Base-by-base conservation (phyloP, 257 asterid genomes). In the Marsdenia floribunda region DNA sequence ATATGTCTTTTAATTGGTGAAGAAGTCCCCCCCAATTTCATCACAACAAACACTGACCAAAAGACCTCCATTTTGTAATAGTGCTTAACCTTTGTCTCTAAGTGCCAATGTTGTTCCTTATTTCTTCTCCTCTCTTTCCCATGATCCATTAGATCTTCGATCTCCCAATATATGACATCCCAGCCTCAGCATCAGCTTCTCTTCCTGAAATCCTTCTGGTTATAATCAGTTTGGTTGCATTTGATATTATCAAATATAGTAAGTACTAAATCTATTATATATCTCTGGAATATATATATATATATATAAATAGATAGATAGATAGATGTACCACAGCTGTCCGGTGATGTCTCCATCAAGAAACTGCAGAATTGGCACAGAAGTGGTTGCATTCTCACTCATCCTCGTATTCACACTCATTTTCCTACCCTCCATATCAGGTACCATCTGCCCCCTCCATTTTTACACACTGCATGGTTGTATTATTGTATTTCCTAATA, bases 261-360 rank as follows among this genome's bases (percentile, higher is more conserved):
- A 29, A 29, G 33, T 29, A 29, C 33, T 29, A 29, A 29, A 1
- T 29, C 33, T 29, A 29, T 29, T 29, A 29, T 29, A 29, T 29
- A 29, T 0, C 33, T 29, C 33, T 29, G 33, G 33, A 29, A 29
- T 29, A 49, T 2, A 49, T 49, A 13, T 49, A 3, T 1, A 49
- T 49, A 49, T 49, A 49, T 49, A 49, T 49, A 49, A 0, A 49
- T 14, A 49, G 3, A 44, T 44, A 44, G 3, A 2, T 14, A 11
- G 18, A 3, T 49, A 49, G 18, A 2, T 42, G 53, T 5, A 4
- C 19, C 18, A 35, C 5, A 35, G 40, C 47, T 29, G 19, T 6
- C 8, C 55, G 35, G 63, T 47, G 77, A 80, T 80, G 86, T 64
- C 75, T 73, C 68, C 79, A 74, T 80, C 84, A 77, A 80, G 66